Conservation (phyloP, 768 basidiomycete species). For the Paxillus ammoniavirescens region DNA sequence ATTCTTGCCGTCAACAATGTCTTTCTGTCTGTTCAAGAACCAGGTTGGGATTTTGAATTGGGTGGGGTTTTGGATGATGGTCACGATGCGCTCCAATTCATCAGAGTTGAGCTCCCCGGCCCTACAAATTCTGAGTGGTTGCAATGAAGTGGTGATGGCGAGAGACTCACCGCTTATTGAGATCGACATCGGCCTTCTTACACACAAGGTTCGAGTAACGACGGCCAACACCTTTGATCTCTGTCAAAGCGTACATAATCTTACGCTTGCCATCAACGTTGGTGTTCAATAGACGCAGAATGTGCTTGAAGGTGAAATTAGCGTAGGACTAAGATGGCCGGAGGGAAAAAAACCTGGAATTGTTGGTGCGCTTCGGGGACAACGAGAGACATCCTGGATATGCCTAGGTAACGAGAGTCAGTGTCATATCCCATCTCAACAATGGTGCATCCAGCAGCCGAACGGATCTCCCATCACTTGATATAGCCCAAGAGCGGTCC, state of each 20-base stretch:
- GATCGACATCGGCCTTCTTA: conserved; percentile 99
- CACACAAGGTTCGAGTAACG: conserved; percentile 99
- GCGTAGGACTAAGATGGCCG: not conserved
- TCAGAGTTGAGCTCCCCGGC: conserved; percentile 99
- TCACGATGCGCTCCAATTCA: conserved; percentile 97
- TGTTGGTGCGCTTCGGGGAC: conserved; percentile 93
- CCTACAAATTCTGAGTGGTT: conserved; percentile 40
- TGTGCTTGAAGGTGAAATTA: conserved; percentile 63
- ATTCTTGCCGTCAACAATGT: conserved; percentile 96
- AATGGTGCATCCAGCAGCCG: conserved; percentile 20
- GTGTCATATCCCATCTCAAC: conserved; percentile 9
- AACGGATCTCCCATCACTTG: not conserved
- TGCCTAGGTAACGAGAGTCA: conserved; percentile 13
- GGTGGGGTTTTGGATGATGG: conserved; percentile 98
- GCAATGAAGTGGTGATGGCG: not conserved
- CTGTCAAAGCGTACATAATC: conserved; percentile 98
- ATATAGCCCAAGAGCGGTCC: not conserved
- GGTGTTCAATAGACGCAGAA: conserved; percentile 98
- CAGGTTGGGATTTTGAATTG: conserved; percentile 99
- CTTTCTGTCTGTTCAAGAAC: conserved; percentile 99
- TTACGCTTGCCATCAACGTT: conserved; percentile 99
- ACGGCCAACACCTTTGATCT: conserved; percentile 99
- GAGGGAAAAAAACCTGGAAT: conserved; percentile 67
- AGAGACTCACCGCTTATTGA: conserved; percentile 89
- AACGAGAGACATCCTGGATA: conserved; percentile 85